Evolutionary conservation across 192 early-diverging fungal genomes (phyloP).

Genomic region (Coemansia sp.): DNA sequence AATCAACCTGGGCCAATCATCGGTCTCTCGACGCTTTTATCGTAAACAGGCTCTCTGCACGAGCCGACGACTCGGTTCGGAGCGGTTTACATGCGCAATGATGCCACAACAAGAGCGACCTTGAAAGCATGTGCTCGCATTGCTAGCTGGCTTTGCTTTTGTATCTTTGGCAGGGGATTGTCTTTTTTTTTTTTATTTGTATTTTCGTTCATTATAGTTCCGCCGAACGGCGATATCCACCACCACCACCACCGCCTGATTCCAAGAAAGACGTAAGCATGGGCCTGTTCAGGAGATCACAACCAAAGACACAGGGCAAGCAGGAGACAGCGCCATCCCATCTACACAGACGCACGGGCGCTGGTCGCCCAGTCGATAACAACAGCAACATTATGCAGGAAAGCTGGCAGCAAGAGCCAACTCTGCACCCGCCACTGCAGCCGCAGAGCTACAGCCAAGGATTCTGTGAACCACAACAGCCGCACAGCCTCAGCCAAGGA

Average conservation of each 20-base stretch:
- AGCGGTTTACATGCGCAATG: background rate
- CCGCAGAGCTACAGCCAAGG: conserved; percentile 1
- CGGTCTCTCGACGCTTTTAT: background rate
- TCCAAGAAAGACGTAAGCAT: conserved; percentile 6
- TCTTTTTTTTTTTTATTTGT: background rate
- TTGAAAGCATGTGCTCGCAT: background rate
- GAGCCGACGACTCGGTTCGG: background rate
- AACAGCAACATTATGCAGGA: conserved; percentile 1
- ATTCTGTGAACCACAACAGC: background rate
- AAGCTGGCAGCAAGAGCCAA: conserved; percentile 10
- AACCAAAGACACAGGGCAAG: conserved; percentile 22
- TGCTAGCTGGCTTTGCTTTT: background rate
- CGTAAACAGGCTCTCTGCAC: background rate
- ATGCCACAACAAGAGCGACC: background rate
- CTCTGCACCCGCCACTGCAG: background rate
- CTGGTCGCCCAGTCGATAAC: conserved; percentile 29
- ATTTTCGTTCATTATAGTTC: background rate
- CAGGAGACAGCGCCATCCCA: conserved; percentile 13
- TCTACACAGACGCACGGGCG: conserved; percentile 25
- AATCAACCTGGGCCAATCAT: background rate
- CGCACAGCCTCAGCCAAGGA: background rate
- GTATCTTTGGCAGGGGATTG: background rate
- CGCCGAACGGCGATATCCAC: background rate
- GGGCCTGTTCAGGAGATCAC: conserved; percentile 41
- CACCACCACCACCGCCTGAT: background rate